Evolutionary conservation across 495 filamentous ascomycete species (phyloP), one percentile per base, ranked within the genome.

Genomic region (Evernia prunastri): DNA sequence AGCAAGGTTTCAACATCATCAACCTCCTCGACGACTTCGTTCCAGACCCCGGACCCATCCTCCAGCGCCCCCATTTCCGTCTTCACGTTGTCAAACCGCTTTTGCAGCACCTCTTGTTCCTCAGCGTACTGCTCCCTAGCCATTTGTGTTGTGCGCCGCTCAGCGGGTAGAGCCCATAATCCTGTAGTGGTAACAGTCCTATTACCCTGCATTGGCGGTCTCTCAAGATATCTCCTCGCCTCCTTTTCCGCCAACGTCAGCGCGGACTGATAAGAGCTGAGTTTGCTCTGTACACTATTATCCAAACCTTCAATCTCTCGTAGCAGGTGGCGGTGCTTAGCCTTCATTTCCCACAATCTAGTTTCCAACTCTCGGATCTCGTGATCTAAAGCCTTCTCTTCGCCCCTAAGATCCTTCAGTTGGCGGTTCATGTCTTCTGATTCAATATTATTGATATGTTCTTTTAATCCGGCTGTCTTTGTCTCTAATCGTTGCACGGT

Each of bases 41-140:
- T 84, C 94, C 94, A 98, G 29, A 96, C 76, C 58, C 82, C 76
- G 7, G 83, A 88, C 10, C 94, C 94, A 68, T 94, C 89, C 56
- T 94, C 87, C n/a, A 97, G 73, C 0, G 93, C 94, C 10, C 77
- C 68, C 31, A 84, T 83, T 71, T 98, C 92, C 51, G 76, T 76
- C 66, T 89, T 80, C 10, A 90, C 85, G 47, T 81, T 77, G 29
- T 78, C 67, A 58, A 85, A 84, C 64, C 85, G 83, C 68, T 77
- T 74, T 56, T 81, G 76, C 13, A 92, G 73, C 0, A 78, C 74
- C 17, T 77, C 76, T 31, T 86, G 77, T 72, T 94, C 89, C 10
- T 77, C 78, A 37, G 80, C 78, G 88, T 89, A 96, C 72, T 89
- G 86, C 53, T 91, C 87, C 64, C 79, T 82, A 0, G 88, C 90